Conservation (phyloP, 192 early-diverging fungal genomes). For the Coemansia sp. region DNA sequence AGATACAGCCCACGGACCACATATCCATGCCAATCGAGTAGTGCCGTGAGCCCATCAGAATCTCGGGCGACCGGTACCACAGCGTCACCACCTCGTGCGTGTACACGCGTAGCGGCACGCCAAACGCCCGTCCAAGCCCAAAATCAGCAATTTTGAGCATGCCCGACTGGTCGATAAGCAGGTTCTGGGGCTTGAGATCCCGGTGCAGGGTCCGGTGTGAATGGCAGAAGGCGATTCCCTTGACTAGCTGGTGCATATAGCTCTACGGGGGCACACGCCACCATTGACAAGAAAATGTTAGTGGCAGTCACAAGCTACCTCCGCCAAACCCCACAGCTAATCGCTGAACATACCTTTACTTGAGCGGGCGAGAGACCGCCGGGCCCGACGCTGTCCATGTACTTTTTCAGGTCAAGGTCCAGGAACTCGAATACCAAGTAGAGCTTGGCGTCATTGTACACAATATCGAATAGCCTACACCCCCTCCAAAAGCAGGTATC, state of each 20-base stretch:
- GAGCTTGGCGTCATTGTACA: slow-evolving; percentile 80
- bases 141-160: slow-evolving; percentile 94
- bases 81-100: slow-evolving; percentile 95
- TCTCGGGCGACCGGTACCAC: slow-evolving; percentile 96
- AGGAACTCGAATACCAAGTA: slow-evolving; percentile 96
- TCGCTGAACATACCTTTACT: slow-evolving; percentile 61
- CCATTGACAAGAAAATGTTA: neutral
- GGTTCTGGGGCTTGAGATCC: slow-evolving; percentile 97
- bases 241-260: slow-evolving; percentile 85
- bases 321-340: neutral
- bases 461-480: slow-evolving; percentile 78
- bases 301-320: neutral
- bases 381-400: slow-evolving; percentile 65
- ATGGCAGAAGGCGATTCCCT: slow-evolving; percentile 88
- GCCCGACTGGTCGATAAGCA: slow-evolving; percentile 84
- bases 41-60: slow-evolving; percentile 82
- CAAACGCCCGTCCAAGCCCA: slow-evolving; percentile 90
- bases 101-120: slow-evolving; percentile 85
- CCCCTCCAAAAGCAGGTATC: no score
- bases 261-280: slow-evolving; percentile 51
- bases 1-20: slow-evolving; percentile 97
- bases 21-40: slow-evolving; percentile 96
- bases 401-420: slow-evolving; percentile 85
- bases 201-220: slow-evolving; percentile 89
- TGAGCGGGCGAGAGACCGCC: slow-evolving; percentile 53